Conservation (phyloP, 495 filamentous ascomycete species). For the Apiosordaria backusii region DNA sequence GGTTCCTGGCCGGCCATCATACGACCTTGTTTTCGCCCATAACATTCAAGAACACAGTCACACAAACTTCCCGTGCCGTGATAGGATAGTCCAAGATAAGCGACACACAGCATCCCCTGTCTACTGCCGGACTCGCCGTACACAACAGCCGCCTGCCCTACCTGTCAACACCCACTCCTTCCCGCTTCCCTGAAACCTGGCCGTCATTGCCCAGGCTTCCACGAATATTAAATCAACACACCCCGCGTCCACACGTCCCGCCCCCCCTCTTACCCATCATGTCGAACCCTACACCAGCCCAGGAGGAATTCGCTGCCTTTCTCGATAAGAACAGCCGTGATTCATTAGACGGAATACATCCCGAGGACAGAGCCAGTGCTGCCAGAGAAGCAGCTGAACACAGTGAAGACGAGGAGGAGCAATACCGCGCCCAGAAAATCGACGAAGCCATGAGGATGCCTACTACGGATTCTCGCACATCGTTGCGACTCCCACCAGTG, state of each 20-base stretch:
- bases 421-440: slow-evolving; percentile 55
- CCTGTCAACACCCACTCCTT: slow-evolving; percentile 25
- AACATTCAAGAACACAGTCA: background rate
- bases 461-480: slow-evolving; percentile 48
- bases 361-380: slow-evolving; percentile 51
- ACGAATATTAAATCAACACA: slow-evolving; percentile 19
- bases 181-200: slow-evolving; percentile 11
- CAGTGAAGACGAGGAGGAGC: slow-evolving; percentile 54
- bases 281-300: slow-evolving; percentile 57
- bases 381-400: slow-evolving; percentile 47
- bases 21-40: background rate
- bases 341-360: slow-evolving; percentile 44
- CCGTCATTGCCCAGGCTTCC: slow-evolving; percentile 16
- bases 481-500: slow-evolving; percentile 54
- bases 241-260: slow-evolving; percentile 9
- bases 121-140: slow-evolving; percentile 25
- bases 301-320: slow-evolving; percentile 81
- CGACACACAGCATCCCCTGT: slow-evolving; percentile 6
- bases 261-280: slow-evolving; percentile 43
- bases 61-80: background rate
- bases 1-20: background rate
- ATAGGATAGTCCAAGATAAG: background rate
- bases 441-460: slow-evolving; percentile 57
- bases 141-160: slow-evolving; percentile 25
- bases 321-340: slow-evolving; percentile 54